These are phyloP conservation scores for Apiospora malaysiana DNA, from an alignment of 2,329 filamentous ascomycete genomes.

Conservation along the genomic window DNA sequence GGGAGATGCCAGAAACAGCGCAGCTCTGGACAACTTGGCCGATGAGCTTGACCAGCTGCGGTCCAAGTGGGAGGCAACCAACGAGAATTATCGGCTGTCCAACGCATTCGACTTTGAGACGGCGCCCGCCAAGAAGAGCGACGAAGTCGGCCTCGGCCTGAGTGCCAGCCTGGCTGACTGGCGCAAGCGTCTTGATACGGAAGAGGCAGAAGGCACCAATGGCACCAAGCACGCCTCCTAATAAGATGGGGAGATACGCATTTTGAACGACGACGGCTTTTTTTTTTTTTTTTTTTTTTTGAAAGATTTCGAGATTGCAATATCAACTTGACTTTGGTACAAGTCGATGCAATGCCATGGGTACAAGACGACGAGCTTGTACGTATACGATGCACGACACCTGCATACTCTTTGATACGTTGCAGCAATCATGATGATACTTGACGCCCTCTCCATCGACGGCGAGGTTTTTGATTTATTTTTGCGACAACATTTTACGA, in stretches of 20 bases:
- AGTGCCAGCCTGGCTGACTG: slow-evolving; percentile 80
- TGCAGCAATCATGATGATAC: slow-evolving; percentile 16
- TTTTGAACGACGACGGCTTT: background rate
- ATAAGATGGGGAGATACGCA: background rate
- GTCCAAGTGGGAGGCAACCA: slow-evolving; percentile 93
- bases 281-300: background rate
- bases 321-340: slow-evolving; percentile 17
- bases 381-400: slow-evolving; percentile 15
- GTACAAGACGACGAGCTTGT: slow-evolving; percentile 16
- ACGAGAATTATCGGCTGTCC: slow-evolving; percentile 91
- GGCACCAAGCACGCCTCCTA: slow-evolving; percentile 9
- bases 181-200: slow-evolving; percentile 76
- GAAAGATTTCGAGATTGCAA: slow-evolving; percentile 7
- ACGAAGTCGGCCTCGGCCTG: slow-evolving; percentile 57
- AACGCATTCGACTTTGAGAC: slow-evolving; percentile 87
- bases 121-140: slow-evolving; percentile 46
- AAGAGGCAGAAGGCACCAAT: slow-evolving; percentile 42
- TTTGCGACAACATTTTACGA: slow-evolving; percentile 2
- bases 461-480: background rate
- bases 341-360: slow-evolving; percentile 14
- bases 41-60: slow-evolving; percentile 90
- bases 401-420: slow-evolving; percentile 16
- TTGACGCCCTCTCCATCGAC: slow-evolving; percentile 4
- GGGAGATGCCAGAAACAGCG: slow-evolving; percentile 62
- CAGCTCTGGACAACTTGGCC: slow-evolving; percentile 86